Evolutionary conservation across 2,329 filamentous ascomycete species (phyloP).

Genomic region (Pseudogymnoascus sp.): DNA sequence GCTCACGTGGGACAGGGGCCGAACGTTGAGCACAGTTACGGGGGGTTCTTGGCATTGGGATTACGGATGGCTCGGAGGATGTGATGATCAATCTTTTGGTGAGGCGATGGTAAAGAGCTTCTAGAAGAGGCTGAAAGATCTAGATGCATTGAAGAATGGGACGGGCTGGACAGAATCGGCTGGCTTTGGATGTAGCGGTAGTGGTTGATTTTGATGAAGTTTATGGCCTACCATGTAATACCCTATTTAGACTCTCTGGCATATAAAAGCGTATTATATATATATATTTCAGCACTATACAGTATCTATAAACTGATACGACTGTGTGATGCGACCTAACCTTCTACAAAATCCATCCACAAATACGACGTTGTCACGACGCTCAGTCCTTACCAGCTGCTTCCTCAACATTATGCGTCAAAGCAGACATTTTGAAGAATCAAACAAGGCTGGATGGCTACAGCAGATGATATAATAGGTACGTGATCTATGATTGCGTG

Average conservation of each 20-base stretch:
- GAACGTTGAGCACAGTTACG: constrained; percentile 60
- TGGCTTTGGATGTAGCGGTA: neutral
- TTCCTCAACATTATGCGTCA: neutral
- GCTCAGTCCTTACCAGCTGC: neutral
- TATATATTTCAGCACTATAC: too few relatives aligned
- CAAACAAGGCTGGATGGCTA: neutral
- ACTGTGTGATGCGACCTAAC: too few relatives aligned
- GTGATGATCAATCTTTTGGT: constrained; percentile 63
- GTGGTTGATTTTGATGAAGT: too few relatives aligned
- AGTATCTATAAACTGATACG: too few relatives aligned
- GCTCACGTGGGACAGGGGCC: constrained; percentile 65
- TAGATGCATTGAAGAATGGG: constrained; percentile 32
- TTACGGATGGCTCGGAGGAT: constrained; percentile 64
- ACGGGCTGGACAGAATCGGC: neutral
- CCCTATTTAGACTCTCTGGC: too few relatives aligned
- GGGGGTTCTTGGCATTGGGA: constrained; percentile 53
- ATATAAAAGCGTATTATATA: too few relatives aligned
- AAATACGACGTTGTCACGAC: neutral
- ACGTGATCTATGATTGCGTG: neutral
- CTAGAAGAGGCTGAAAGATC: constrained; percentile 44
- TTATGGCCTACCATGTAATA: too few relatives aligned
- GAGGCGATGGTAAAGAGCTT: constrained; percentile 61
- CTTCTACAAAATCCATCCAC: too few relatives aligned
- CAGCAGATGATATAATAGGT: neutral
- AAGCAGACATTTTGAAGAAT: neutral